Evolutionary conservation across 2,329 filamentous ascomycete species (phyloP).

Genomic region (Apiospora rasikravindrae): DNA sequence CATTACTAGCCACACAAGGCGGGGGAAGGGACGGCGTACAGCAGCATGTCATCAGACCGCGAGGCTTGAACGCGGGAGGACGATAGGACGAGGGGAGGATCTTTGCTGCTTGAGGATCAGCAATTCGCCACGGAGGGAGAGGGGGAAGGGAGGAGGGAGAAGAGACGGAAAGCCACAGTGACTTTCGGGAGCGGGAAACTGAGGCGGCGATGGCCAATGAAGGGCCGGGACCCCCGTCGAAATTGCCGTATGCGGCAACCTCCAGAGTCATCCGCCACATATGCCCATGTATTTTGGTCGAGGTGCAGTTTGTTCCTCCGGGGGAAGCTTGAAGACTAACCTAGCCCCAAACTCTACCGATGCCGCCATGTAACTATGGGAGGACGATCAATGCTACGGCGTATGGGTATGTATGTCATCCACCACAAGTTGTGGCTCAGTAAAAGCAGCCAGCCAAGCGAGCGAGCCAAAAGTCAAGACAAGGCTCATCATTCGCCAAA

Average conservation of each 20-base stretch:
- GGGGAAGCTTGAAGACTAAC: not conserved
- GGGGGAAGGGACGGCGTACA: not conserved
- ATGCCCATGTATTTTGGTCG: not conserved
- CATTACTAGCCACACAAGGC: not conserved
- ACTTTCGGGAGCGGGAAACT: not conserved
- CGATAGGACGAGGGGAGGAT: not conserved
- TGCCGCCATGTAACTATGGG: not conserved
- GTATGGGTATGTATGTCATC: not conserved
- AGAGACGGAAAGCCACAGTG: slow-evolving; percentile 7
- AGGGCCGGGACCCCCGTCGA: not conserved
- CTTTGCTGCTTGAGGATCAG: slow-evolving; percentile 9
- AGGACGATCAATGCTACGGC: not conserved
- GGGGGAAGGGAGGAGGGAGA: not conserved
- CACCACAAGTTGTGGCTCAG: not conserved
- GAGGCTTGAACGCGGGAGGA: slow-evolving; percentile 13
- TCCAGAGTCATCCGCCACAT: not conserved
- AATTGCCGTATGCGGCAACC: slow-evolving; percentile 12
- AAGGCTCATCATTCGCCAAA: not conserved
- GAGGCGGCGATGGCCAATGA: slow-evolving; percentile 15
- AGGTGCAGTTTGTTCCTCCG: not conserved
- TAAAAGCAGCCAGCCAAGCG: not conserved
- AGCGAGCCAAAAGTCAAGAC: not conserved
- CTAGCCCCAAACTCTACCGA: not conserved
- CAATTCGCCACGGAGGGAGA: slow-evolving; percentile 3
- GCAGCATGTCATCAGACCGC: not conserved